These are phyloP conservation scores for Colletotrichum sp. DNA, from an alignment of 2,329 filamentous ascomycete species.

Conservation along the genomic window DNA sequence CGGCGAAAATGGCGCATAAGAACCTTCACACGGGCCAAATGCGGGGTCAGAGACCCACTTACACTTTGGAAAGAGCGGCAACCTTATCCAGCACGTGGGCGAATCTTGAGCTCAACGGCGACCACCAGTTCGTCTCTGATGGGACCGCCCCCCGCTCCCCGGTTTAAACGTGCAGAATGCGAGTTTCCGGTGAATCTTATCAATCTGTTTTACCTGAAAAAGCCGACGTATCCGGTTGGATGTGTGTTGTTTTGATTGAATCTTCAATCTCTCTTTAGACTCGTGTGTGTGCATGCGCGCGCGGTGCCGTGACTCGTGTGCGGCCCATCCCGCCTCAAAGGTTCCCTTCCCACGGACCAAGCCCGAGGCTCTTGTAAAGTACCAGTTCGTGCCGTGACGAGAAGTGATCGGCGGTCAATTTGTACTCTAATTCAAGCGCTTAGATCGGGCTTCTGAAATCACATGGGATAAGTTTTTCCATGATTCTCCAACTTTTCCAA, in stretches of 20 bases:
- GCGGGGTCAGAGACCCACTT: neutral
- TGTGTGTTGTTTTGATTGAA: neutral
- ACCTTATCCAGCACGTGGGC: conserved; percentile 6
- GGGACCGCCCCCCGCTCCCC: neutral
- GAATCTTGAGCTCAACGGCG: neutral
- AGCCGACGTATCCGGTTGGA: neutral
- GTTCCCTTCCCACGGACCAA: neutral
- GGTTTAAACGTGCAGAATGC: neutral
- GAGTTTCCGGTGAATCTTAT: neutral
- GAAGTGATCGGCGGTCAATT: neutral
- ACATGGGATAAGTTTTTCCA: neutral
- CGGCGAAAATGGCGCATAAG: neutral
- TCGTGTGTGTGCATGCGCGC: neutral
- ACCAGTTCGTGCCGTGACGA: neutral
- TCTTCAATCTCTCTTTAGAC: neutral
- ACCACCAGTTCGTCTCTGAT: neutral
- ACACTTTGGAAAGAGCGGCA: neutral
- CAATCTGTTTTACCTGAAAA: neutral
- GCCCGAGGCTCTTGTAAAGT: neutral
- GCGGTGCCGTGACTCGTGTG: neutral
- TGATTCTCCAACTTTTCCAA: neutral
- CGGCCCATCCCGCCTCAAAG: neutral
- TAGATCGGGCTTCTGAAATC: neutral
- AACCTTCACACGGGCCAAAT: neutral
- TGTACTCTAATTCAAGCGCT: neutral